Conservation (phyloP, 257 asterid species). For the Nicotiana undulata region DNA sequence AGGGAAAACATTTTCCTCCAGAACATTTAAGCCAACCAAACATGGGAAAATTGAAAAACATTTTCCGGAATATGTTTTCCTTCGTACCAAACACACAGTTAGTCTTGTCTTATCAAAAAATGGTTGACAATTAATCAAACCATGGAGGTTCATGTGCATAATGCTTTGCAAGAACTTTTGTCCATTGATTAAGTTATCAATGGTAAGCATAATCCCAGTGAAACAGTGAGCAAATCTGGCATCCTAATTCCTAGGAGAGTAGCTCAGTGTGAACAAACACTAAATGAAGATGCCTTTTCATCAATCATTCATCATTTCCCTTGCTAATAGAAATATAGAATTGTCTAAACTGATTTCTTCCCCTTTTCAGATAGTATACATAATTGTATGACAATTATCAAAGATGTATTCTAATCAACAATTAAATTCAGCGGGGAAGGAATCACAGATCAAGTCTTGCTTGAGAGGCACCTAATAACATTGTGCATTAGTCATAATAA, state of each 20-base stretch:
- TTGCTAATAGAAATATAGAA: background rate
- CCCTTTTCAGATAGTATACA: too few relatives aligned
- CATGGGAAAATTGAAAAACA: too few relatives aligned
- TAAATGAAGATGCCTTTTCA: background rate
- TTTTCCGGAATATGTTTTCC: too few relatives aligned
- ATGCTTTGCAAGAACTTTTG: too few relatives aligned
- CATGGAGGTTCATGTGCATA: too few relatives aligned
- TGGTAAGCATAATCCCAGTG: background rate
- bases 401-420: background rate
- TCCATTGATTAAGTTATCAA: background rate
- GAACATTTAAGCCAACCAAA: too few relatives aligned
- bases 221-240: background rate
- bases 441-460: background rate
- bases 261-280: background rate
- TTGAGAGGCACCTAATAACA: background rate
- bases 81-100: background rate
- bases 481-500: background rate
- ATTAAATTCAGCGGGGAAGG: background rate
- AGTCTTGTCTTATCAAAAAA: background rate
- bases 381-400: background rate
- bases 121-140: background rate
- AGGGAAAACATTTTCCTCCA: too few relatives aligned
- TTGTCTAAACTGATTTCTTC: background rate
- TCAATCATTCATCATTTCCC: background rate
- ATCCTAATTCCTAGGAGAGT: background rate